These are phyloP conservation scores for Dryadomyces sulphureus DNA, from an alignment of 2,329 filamentous ascomycete genomes.

Conservation along the genomic window DNA sequence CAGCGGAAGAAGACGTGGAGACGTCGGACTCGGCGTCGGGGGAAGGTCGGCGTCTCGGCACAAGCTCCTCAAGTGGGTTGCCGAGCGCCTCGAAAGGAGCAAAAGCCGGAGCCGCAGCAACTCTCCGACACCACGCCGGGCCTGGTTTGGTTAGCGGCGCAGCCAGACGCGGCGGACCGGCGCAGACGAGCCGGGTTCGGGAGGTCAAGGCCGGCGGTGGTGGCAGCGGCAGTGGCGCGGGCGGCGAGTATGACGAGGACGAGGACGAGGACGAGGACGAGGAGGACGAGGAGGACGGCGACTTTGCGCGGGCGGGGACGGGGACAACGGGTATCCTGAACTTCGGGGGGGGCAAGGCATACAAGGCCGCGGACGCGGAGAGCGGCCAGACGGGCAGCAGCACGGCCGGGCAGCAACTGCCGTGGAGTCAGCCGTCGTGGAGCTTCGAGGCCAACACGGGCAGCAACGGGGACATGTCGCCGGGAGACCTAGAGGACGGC, in stretches of 20 bases:
- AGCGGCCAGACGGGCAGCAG: background rate
- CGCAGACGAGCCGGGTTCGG: background rate
- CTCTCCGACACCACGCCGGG: slow-evolving; percentile 45
- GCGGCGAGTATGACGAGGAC: too few relatives aligned
- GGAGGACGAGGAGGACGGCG: too few relatives aligned
- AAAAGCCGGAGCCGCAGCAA: slow-evolving; percentile 67
- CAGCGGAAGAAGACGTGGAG: slow-evolving; percentile 29
- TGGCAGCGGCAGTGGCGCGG: background rate
- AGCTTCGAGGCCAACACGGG: slow-evolving; percentile 20
- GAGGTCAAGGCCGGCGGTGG: background rate
- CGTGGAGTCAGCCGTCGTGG: slow-evolving; percentile 23
- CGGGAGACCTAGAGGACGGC: too few relatives aligned
- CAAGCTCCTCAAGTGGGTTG: slow-evolving; percentile 71
- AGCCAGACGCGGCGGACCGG: slow-evolving; percentile 2
- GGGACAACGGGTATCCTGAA: too few relatives aligned
- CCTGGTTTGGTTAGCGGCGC: slow-evolving; percentile 38
- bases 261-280: too few relatives aligned
- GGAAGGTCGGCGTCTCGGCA: slow-evolving; percentile 79
- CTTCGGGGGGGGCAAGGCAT: too few relatives aligned
- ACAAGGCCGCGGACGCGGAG: too few relatives aligned
- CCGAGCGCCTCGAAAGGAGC: slow-evolving; percentile 72
- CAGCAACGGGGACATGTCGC: slow-evolving; percentile 2
- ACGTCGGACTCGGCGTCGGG: slow-evolving; percentile 32
- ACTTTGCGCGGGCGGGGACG: too few relatives aligned
- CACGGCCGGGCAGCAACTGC: slow-evolving; percentile 23